phyloP scores from a whole-genome alignment of 1,284 basidiomycete genomes.

The Earliella scabrosa region DNA sequence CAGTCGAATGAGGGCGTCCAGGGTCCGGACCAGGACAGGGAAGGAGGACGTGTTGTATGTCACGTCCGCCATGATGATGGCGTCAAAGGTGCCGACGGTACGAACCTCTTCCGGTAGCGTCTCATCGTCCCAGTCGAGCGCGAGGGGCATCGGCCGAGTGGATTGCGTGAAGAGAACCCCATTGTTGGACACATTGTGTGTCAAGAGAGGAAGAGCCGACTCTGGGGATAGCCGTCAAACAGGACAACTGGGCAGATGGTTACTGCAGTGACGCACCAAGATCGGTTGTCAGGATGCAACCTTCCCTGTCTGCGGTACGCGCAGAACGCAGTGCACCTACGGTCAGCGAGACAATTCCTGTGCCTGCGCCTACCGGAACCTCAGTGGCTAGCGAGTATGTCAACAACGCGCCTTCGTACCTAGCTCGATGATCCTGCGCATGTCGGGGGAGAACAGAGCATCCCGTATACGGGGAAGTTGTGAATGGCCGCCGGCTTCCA shows the following conservation, averaged over 20 bases:
- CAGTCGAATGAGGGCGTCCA: slow-evolving; percentile 48
- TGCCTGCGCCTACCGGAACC: slow-evolving; percentile 69
- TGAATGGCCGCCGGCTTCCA: background rate
- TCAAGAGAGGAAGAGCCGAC: slow-evolving; percentile 79
- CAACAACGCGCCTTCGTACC: slow-evolving; percentile 48
- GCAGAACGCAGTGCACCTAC: slow-evolving; percentile 56
- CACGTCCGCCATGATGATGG: slow-evolving; percentile 87
- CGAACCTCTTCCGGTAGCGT: slow-evolving; percentile 52
- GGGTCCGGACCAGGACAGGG: slow-evolving; percentile 62
- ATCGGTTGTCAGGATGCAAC: slow-evolving; percentile 70
- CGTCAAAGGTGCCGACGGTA: slow-evolving; percentile 48
- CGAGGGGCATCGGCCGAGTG: slow-evolving; percentile 43
- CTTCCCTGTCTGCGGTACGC: slow-evolving; percentile 29
- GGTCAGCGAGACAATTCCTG: slow-evolving; percentile 78
- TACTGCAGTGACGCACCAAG: slow-evolving; percentile 55
- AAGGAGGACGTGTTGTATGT: slow-evolving; percentile 89
- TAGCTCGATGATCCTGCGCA: slow-evolving; percentile 62
- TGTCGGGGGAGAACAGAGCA: slow-evolving; percentile 43
- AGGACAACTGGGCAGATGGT: background rate
- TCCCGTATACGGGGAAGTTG: slow-evolving; percentile 32
- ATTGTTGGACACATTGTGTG: slow-evolving; percentile 70
- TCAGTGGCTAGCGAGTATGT: background rate
- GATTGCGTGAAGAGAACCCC: slow-evolving; percentile 33
- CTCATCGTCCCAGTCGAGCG: slow-evolving; percentile 78
- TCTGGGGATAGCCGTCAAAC: slow-evolving; percentile 45